Percentiles rank a stretch among this genome's conserved stretches.
phyloP scores from a whole-genome alignment of 495 filamentous ascomycete species.

The Podospora didyma region DNA sequence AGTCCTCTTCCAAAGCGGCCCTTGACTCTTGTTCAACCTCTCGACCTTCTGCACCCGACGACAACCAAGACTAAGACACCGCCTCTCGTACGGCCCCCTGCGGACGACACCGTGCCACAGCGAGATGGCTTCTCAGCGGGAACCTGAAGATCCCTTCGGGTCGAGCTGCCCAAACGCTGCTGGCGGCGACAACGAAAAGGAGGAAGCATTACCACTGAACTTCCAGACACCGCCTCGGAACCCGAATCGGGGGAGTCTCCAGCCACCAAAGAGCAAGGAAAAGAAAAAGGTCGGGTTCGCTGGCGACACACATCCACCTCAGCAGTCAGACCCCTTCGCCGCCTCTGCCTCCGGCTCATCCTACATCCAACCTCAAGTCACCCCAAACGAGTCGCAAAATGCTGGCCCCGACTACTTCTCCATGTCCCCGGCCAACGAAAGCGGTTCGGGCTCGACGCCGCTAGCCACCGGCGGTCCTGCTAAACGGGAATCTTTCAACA shows the following conservation, averaged over 20 bases:
- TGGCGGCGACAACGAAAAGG: no score
- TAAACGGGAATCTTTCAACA: conserved; percentile 23
- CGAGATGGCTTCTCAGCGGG: no score
- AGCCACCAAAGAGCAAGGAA: conserved; percentile 21
- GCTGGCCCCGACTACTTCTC: conserved; percentile 21
- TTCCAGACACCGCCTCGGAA: conserved; percentile 1
- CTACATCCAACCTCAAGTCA: conserved; percentile 4
- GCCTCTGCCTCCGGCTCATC: background rate
- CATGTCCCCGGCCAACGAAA: conserved; percentile 12
- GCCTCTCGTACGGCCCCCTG: no score
- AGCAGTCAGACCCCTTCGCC: background rate
- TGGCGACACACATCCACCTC: conserved; percentile 4
- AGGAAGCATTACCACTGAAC: background rate
- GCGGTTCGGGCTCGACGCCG: conserved; percentile 6
- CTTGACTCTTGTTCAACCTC: no score
- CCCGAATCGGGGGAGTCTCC: background rate
- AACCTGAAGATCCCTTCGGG: no score
- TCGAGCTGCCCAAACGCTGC: no score
- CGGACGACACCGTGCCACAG: no score
- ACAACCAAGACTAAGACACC: no score
- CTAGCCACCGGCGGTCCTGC: background rate
- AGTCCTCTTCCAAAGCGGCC: no score
- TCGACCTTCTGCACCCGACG: no score
- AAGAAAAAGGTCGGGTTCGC: conserved; percentile 32
- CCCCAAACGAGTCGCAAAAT: conserved; percentile 9